Evolutionary conservation across 2,329 filamentous ascomycete species (phyloP).

Genomic region (Cladosporium sp.): DNA sequence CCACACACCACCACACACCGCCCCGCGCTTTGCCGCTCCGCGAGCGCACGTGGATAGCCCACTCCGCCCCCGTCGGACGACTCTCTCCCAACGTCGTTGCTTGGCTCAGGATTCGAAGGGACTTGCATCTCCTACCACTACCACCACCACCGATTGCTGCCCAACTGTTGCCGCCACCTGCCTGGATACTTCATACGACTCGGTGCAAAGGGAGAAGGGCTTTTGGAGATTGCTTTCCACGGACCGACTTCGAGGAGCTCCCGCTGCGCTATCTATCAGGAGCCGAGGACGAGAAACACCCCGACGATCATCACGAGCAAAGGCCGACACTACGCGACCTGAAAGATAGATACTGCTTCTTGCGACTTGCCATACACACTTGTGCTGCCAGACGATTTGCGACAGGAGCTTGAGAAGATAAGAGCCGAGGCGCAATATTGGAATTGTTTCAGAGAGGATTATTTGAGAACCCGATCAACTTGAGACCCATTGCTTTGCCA

Average conservation of each 20-base stretch:
- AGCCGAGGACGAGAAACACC: neutral
- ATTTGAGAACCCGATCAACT: conserved; percentile 8
- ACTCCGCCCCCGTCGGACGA: conserved; percentile 1
- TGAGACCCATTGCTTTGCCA: conserved; percentile 16
- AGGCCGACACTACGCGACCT: neutral
- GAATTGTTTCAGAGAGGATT: neutral
- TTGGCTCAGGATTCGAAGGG: conserved; percentile 1
- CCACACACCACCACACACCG: neutral
- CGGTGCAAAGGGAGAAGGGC: neutral
- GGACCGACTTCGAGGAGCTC: neutral
- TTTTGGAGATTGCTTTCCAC: neutral
- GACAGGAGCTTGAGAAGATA: conserved; percentile 3
- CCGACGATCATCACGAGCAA: neutral
- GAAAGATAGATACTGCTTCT: neutral
- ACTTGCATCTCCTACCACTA: neutral
- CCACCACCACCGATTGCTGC: neutral
- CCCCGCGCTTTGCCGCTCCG: neutral
- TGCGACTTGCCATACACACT: neutral
- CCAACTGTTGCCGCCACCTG: neutral
- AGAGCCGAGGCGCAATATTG: conserved; percentile 15
- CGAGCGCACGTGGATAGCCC: conserved; percentile 5
- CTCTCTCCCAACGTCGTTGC: conserved; percentile 5
- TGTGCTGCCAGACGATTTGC: neutral
- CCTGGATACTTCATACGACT: neutral
- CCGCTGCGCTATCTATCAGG: neutral